Base-by-base conservation (phyloP, 2,329 filamentous ascomycete species). In the Fusarium sp. region DNA sequence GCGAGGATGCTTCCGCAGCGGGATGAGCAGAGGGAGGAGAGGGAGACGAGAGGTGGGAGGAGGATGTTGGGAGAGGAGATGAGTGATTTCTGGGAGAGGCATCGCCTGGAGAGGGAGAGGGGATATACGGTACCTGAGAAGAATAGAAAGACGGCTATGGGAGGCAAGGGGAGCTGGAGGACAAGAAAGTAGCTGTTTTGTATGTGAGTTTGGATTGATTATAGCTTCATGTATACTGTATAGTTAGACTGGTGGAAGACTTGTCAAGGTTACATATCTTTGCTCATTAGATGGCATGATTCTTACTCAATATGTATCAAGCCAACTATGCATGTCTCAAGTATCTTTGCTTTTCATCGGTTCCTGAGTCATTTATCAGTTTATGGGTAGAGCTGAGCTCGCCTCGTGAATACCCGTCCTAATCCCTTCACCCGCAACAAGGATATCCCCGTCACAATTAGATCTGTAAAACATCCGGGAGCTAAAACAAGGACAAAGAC, bases 21-120 rank as follows among this genome's bases (percentile, higher is more conserved):
- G 4, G 61, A 41, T 38, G 48, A 51, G 50, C 59, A 53, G 6
- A 68, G 71, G 6, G 45, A 72, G 25, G 64, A 70, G 8, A 52
- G 64, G 6, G 68, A 69, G 1, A 19, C 36, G 4, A 60, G 53
- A 54, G 59, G 47, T n/a, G 47, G 51, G 48, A 64, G 44, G 58
- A 57, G 50, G 24, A 36, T 47, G 26, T 47, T 52, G 59, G 64
- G 56, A 24, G 72, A 70, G 57, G 76, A 79, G 46, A 69, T 69
- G 34, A 79, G 77, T 40, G 77, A 79, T 42, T 79, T 79, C 41
- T 79, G 77, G 77, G 76, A 77, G 58, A 74, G 73, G 36, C 74
- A 79, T 38, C 65, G 76, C 36, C 40, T 75, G 42, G 77, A 79
- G 65, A 72, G 77, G 62, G 77, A 78, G 40, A 72, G 70, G 15